Base-by-base conservation (phyloP, 768 basidiomycete genomes). In the Mycena sanguinolenta region DNA sequence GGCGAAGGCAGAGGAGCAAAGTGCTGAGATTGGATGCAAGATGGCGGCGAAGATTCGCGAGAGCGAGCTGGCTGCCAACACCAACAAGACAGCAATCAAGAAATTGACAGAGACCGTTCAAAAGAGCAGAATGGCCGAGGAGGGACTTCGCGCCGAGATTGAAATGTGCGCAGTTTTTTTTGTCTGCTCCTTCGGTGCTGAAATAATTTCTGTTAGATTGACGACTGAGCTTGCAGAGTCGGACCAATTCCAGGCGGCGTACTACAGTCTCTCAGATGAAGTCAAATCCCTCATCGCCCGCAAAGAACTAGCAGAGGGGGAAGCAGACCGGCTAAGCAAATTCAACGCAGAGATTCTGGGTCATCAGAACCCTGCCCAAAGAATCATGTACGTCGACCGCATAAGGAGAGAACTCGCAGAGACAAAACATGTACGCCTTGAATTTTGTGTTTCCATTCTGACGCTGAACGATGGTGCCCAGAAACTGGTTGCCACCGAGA, bases 301-400 rank as follows among this genome's bases (percentile, higher is more conserved):
- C 14, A 94, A 95, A 73, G 87, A 90, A 36, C 84, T 96, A 39
- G 94, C 94, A 9, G 92, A 96, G 75, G 90, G 90, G 49, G 96
- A 97, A 77, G 90, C 92, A 0, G 84, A 87, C 44, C 83, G 85
- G n/a, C 85, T 97, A 50, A 90, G 92, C 73, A 86, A 85, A 75
- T 92, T 95, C 82, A 97, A 97, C 72, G 93, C 94, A 0, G 90
- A 96, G 77, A 92, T 97, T 67, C 82, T 96, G 21, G 90, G 94
- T 0, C 95, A 97, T 77, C 86, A 87, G 38, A 96, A 97, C 76
- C 93, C 94, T 12, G 89, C 90, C 2, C 96, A 97, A 79, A 89
- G 90, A 68, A 95, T 98, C 75, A 84, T 90, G 78, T 97, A 97
- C 74, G 90, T 98, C 19, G 96, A 97, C 67, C 86, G 90, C 63